Percentiles rank a stretch among this genome's conserved stretches.
These are phyloP conservation scores for Salinomyces thailandicus DNA, from an alignment of 2,329 filamentous ascomycete species.

Conservation along the genomic window DNA sequence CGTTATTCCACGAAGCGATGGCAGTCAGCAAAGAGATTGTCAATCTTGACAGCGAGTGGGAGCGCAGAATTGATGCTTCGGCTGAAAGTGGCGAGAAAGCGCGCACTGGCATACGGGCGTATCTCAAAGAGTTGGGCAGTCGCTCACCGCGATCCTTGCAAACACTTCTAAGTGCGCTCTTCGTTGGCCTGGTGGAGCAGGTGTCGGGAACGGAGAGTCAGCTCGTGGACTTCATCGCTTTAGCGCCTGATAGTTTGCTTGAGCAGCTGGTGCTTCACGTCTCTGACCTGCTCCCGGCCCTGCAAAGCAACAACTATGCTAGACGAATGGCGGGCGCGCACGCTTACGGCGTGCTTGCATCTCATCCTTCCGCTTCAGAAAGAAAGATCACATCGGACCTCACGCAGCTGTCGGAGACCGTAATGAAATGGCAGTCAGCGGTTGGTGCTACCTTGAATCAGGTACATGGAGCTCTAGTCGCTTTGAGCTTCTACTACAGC, in stretches of 20 bases:
- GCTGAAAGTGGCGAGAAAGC: constrained; percentile 59
- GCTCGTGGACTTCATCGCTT: constrained; percentile 44
- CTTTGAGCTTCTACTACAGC: constrained; percentile 48
- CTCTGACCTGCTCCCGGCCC: constrained; percentile 46
- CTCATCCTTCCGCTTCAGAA: constrained; percentile 42
- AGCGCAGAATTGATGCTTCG: constrained; percentile 62
- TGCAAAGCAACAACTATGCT: constrained; percentile 62
- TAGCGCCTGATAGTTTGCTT: constrained; percentile 45
- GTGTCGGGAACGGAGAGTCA: constrained; percentile 26
- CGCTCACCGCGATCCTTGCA: constrained; percentile 31
- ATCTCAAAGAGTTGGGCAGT: constrained; percentile 35
- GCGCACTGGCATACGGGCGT: constrained; percentile 47
- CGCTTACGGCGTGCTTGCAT: constrained; percentile 64
- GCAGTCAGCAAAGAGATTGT: constrained; percentile 28
- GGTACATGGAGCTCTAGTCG: constrained; percentile 51
- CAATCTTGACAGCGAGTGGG: constrained; percentile 66
- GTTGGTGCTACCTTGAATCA: constrained; percentile 50
- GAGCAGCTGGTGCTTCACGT: constrained; percentile 40
- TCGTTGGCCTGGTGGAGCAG: constrained; percentile 12
- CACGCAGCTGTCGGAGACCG: constrained; percentile 23
- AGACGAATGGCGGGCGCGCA: constrained; percentile 57
- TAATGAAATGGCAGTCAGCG: constrained; percentile 46
- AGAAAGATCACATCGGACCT: constrained; percentile 36
- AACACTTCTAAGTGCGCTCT: constrained; percentile 15
- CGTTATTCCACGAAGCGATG: constrained; percentile 50